Percentiles rank a stretch among this genome's conserved stretches.
Conservation (phyloP, 169 alveolate species). For the Hammondia hammondi region DNA sequence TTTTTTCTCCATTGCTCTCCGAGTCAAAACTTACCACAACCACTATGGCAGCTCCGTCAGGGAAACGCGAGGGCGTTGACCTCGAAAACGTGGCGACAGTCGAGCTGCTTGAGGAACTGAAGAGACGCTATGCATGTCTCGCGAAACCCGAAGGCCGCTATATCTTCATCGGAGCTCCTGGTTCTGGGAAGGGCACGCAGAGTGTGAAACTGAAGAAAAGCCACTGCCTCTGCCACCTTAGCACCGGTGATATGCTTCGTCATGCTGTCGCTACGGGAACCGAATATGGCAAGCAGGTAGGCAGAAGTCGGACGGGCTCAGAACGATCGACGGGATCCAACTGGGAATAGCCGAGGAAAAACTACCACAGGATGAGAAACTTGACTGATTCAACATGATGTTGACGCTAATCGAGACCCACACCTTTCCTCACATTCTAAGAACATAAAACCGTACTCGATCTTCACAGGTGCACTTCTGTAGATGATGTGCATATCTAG, state of each 20-base stretch:
- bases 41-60: neutral
- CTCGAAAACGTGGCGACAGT: conserved; percentile 67
- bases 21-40: neutral
- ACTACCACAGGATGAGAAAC: neutral
- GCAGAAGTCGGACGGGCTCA: neutral
- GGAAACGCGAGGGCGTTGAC: conserved; percentile 18
- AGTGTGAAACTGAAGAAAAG: conserved; percentile 28
- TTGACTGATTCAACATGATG: neutral
- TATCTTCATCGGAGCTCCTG: conserved; percentile 69
- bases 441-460: too few relatives aligned
- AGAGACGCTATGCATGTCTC: conserved; percentile 64
- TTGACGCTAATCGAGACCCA: neutral
- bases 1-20: too few relatives aligned
- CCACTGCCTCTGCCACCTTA: conserved; percentile 75
- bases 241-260: conserved; percentile 93
- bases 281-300: conserved; percentile 84
- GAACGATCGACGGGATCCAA: neutral
- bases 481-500: too few relatives aligned
- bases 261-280: conserved; percentile 90
- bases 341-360: neutral
- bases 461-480: neutral
- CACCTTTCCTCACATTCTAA: too few relatives aligned
- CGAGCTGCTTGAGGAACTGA: conserved; percentile 65
- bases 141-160: conserved; percentile 69
- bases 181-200: conserved; percentile 75